phyloP scores from a whole-genome alignment of 305 asterid species.

The Striga hermonthica region DNA sequence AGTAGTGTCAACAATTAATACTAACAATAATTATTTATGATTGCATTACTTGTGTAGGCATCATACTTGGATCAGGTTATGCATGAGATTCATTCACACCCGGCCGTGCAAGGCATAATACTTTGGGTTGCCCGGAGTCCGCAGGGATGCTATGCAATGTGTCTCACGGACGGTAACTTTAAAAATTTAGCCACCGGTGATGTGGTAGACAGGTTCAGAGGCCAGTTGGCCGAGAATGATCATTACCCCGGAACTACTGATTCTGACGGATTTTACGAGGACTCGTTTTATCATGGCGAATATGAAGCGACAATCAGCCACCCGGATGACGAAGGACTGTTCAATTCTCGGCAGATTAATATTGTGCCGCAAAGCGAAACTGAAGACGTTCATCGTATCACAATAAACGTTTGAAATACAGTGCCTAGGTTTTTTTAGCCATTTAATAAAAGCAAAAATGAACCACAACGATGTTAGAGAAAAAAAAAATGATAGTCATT shows the following conservation, averaged over 20 bases:
- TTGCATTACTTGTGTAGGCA: slow-evolving; percentile 24
- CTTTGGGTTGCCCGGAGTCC: slow-evolving; percentile 60
- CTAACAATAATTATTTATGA: too few species aligned
- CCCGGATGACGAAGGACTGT: slow-evolving; percentile 8
- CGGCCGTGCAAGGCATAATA: slow-evolving; percentile 41
- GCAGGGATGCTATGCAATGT: slow-evolving; percentile 58
- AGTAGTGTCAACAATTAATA: too few species aligned
- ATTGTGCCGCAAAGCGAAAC: slow-evolving; percentile 23
- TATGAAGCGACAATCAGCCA: slow-evolving; percentile 36
- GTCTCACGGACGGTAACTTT: slow-evolving; percentile 67
- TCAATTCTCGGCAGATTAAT: slow-evolving; percentile 20
- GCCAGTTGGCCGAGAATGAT: slow-evolving; percentile 21
- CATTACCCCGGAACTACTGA: slow-evolving; percentile 32
- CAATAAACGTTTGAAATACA: not conserved
- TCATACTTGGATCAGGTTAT: slow-evolving; percentile 41
- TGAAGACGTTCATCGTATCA: slow-evolving; percentile 1
- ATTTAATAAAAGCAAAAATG: too few species aligned
- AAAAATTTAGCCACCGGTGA: slow-evolving; percentile 51
- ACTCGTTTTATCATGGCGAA: slow-evolving; percentile 50
- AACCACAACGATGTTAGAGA: too few species aligned
- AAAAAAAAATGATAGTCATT: too few species aligned
- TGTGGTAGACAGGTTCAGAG: slow-evolving; percentile 39
- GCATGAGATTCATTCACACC: slow-evolving; percentile 45
- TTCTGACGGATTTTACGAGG: slow-evolving; percentile 38
- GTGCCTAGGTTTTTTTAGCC: too few species aligned